phyloP scores from a whole-genome alignment of 2,329 filamentous ascomycete species.

The Diaporthe ilicicola region DNA sequence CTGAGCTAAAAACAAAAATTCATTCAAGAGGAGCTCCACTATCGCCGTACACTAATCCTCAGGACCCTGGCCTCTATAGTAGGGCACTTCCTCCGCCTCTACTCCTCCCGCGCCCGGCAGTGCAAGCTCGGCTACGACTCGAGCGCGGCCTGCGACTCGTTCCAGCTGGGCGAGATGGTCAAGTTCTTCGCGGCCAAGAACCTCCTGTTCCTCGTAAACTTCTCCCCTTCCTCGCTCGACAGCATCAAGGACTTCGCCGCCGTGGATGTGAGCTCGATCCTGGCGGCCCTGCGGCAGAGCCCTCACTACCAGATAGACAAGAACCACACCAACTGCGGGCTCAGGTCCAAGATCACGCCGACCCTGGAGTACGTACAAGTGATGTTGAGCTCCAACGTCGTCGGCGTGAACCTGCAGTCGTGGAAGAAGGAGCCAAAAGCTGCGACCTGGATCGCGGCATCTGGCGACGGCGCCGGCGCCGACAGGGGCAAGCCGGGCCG shows the following conservation, averaged over 20 bases:
- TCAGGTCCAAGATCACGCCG: slow-evolving; percentile 71
- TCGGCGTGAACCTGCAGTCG: slow-evolving; percentile 53
- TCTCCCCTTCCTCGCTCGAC: slow-evolving; percentile 56
- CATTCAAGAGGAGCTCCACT: slow-evolving; percentile 53
- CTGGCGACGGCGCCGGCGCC: slow-evolving; percentile 29
- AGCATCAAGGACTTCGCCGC: slow-evolving; percentile 58
- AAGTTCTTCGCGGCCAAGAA: slow-evolving; percentile 72
- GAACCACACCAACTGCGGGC: slow-evolving; percentile 77
- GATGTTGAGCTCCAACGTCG: slow-evolving; percentile 58
- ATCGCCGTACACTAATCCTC: slow-evolving; percentile 72
- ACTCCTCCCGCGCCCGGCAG: slow-evolving; percentile 71
- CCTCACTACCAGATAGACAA: slow-evolving; percentile 79
- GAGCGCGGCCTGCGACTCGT: slow-evolving; percentile 76
- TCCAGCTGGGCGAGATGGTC: slow-evolving; percentile 80
- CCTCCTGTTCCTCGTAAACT: slow-evolving; percentile 67
- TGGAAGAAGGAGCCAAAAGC: slow-evolving; percentile 55
- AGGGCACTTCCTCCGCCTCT: slow-evolving; percentile 71
- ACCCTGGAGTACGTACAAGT: slow-evolving; percentile 70
- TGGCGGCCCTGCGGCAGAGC: slow-evolving; percentile 70
- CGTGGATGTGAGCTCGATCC: slow-evolving; percentile 68
- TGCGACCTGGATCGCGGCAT: slow-evolving; percentile 48
- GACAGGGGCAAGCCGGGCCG: neutral
- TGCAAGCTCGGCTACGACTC: slow-evolving; percentile 80
- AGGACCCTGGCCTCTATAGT: slow-evolving; percentile 76
- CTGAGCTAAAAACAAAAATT: slow-evolving; percentile 54